Conservation (phyloP, 1,284 basidiomycete genomes). For the Inonotus hispidus region DNA sequence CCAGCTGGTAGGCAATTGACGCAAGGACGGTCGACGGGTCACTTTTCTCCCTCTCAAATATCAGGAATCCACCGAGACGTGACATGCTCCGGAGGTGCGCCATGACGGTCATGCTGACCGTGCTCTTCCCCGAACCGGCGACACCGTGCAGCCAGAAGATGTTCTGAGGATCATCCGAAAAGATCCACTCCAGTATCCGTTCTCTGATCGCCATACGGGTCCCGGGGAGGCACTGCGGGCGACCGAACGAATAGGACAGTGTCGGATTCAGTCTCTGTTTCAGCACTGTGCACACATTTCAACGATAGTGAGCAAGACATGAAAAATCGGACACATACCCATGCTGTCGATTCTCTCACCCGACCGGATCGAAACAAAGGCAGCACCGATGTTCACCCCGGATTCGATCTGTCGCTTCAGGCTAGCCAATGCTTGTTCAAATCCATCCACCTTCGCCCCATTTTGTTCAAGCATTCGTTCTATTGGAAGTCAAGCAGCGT, state of each 20-base stretch:
- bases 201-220: not conserved
- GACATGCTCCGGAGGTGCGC: not conserved
- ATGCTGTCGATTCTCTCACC: not conserved
- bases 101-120: not conserved
- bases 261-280: not conserved
- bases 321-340: not conserved
- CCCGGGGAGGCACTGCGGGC: not conserved
- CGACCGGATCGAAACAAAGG: not conserved
- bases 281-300: not conserved
- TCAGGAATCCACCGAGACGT: not conserved
- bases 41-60: not conserved
- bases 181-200: not conserved
- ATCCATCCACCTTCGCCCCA: not conserved
- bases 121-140: not conserved
- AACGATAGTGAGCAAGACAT: no score
- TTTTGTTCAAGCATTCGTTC: not conserved
- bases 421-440: not conserved
- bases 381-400: not conserved
- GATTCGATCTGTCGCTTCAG: not conserved
- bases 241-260: not conserved
- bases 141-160: not conserved
- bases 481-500: not conserved
- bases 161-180: not conserved
- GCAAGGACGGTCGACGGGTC: not conserved
- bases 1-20: not conserved